phyloP scores from a whole-genome alignment of 257 asterid species.

The Cruciata laevipes region DNA sequence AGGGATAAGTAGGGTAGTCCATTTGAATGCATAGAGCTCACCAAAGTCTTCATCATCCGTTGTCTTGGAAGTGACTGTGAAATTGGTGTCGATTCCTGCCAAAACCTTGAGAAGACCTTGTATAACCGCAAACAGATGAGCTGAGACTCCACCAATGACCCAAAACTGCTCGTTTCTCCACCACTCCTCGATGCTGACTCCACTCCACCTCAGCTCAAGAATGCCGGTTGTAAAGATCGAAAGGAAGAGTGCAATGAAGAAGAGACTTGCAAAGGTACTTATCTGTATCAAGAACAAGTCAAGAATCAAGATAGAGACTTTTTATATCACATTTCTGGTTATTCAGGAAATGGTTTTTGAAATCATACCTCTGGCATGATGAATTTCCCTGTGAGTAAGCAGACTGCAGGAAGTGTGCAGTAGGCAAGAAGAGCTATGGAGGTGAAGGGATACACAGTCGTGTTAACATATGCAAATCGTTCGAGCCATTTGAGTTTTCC shows the following conservation, averaged over 20 bases:
- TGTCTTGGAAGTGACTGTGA: slow-evolving; percentile 83
- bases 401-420: slow-evolving; percentile 84
- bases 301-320: background rate
- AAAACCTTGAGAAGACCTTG: slow-evolving; percentile 74
- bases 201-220: slow-evolving; percentile 89
- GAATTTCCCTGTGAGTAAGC: slow-evolving; percentile 85
- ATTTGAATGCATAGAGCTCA: slow-evolving; percentile 76
- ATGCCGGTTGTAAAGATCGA: slow-evolving; percentile 78
- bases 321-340: background rate
- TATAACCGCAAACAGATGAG: slow-evolving; percentile 80
- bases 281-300: slow-evolving; percentile 40
- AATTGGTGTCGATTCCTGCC: slow-evolving; percentile 88
- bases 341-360: background rate
- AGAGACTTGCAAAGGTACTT: slow-evolving; percentile 85
- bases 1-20: slow-evolving; percentile 92
- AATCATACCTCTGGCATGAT: slow-evolving; percentile 83
- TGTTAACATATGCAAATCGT: slow-evolving; percentile 71
- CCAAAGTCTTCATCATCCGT: slow-evolving; percentile 78
- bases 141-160: slow-evolving; percentile 94
- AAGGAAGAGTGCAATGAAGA: slow-evolving; percentile 84
- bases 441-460: slow-evolving; percentile 87
- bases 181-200: slow-evolving; percentile 96
- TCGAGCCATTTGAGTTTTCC: slow-evolving; percentile 91
- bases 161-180: slow-evolving; percentile 97
- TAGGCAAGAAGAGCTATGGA: slow-evolving; percentile 86